phyloP scores from a whole-genome alignment of 140 eudicot genomes.

The Ambrosia hybrid region DNA sequence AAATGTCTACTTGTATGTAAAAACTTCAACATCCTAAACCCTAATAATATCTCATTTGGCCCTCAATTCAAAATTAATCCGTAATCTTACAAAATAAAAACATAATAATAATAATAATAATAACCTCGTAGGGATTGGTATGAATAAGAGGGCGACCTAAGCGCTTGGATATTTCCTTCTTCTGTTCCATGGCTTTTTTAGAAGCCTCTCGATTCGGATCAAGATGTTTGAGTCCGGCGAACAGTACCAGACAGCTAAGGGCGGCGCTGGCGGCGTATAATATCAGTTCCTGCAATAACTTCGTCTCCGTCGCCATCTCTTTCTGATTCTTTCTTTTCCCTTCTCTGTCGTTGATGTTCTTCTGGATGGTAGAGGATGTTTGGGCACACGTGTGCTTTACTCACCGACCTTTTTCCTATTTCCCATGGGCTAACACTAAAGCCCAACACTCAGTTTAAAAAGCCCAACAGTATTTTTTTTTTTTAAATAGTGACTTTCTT shows the following conservation, averaged over 20 bases:
- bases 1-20: no score
- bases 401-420: no score
- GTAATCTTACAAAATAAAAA: no score
- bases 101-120: background rate
- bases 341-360: no score
- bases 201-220: conserved; percentile 91
- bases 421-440: no score
- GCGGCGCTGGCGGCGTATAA: conserved; percentile 57
- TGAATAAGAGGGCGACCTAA: conserved; percentile 70
- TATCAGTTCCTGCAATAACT: conserved; percentile 57
- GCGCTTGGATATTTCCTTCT: conserved; percentile 74
- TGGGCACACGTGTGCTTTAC: no score
- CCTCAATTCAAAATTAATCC: no score
- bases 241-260: conserved; percentile 63
- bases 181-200: conserved; percentile 71
- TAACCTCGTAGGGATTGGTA: no score
- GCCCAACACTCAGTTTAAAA: no score
- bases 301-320: conserved; percentile 41
- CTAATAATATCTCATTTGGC: background rate
- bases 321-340: background rate
- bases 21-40: background rate
- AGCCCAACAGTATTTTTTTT: no score
- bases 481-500: no score
- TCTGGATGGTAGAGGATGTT: no score
- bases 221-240: conserved; percentile 56